Conservation (phyloP, 257 asterid species). For the Solanum bulbocastanum region DNA sequence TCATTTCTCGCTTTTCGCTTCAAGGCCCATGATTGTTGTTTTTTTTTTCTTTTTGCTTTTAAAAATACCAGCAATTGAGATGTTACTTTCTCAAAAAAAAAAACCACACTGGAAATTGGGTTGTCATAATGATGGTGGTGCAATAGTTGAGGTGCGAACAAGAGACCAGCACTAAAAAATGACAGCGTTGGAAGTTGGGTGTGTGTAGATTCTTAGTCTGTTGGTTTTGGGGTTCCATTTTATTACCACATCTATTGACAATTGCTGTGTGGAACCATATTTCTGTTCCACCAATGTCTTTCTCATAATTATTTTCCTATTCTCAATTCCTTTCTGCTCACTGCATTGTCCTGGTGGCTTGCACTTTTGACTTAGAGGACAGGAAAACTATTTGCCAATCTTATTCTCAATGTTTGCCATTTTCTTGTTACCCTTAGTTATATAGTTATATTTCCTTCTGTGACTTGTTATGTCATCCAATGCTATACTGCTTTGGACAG, state of each 20-base stretch:
- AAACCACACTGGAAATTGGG: not conserved
- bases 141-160: not conserved
- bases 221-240: not conserved
- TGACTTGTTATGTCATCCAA: not conserved
- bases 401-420: not conserved
- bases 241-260: not conserved
- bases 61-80: not conserved
- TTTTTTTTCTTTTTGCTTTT: not conserved
- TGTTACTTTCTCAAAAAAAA: not conserved
- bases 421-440: not conserved
- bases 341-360: not conserved
- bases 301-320: not conserved
- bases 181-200: not conserved
- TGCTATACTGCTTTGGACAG: conserved; percentile 28
- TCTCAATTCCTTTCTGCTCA: not conserved
- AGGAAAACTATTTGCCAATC: not conserved
- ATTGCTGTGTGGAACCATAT: not conserved
- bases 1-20: not conserved
- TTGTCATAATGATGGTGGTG: not conserved
- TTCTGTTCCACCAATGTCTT: not conserved
- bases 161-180: not conserved
- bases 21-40: not conserved
- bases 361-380: not conserved
- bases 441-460: not conserved
- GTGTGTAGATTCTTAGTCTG: not conserved